Base-by-base conservation (phyloP, 2,329 filamentous ascomycete species). In the Aspergillus fijiensis region DNA sequence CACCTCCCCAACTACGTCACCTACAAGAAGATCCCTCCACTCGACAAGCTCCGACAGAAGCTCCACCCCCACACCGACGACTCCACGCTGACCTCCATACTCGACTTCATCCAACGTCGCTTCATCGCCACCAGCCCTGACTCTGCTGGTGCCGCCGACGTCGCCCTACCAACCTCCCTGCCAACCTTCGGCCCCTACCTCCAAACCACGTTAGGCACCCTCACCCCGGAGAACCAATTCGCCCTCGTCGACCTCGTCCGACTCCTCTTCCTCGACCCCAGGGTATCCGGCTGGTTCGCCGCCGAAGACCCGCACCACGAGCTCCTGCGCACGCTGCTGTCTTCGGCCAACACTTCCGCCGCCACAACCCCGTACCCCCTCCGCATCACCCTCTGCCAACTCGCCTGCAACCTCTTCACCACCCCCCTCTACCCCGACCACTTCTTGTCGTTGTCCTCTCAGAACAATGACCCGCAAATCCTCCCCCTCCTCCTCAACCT, bases 161-260 rank as follows among this genome's bases (percentile, higher is more conserved):
- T 88, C 0, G 81, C 87, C 0, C 77, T 96, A 0, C 92, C 93
- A 0, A 82, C 92, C 0, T 83, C 91, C 69, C 80, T 97, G 39
- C 77, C 83, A 5, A 77, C 81, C 2, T 87, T 96, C 62, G 85
- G 87, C 0, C 69, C 70, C 0, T 88, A 89, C 65, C 61, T 96
- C 5, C 82, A 80, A 35, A 76, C 79, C 1, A 83, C 84, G 1
- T 81, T 87, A 3, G 70, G 75, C 0, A 77, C 79, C 0, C 76
- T 96, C 2, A 84, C 89, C 0, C 72, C 79, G 0, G 89, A 90
- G 14, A 78, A 83, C 1, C 82, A 92, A 49, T 98, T 98, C 71
- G 85, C 92, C 1, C 81, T 93, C 0, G 83, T 96, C n/a, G 95
- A 98, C 71, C 83, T 99, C 1, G 84, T 96, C 54, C 85, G 95